Conservation (phyloP, 768 basidiomycete species). For the Tulasnella sp. region DNA sequence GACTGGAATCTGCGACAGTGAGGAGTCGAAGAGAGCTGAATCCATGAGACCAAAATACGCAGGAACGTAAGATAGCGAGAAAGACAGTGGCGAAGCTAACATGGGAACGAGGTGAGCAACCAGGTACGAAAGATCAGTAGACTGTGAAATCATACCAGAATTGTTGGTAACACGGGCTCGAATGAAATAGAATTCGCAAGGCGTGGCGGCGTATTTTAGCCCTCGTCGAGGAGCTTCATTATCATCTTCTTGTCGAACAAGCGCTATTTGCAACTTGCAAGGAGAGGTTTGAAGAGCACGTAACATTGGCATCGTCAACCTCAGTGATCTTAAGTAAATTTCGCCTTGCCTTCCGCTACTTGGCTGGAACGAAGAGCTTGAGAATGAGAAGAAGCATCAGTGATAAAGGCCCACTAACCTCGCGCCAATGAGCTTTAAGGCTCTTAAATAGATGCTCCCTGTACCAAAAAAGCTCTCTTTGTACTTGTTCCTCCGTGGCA, state of each 20-base stretch:
- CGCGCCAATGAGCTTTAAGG: slow-evolving; percentile 74
- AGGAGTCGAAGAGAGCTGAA: slow-evolving; percentile 67
- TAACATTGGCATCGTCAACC: slow-evolving; percentile 75
- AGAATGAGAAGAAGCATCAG: not conserved
- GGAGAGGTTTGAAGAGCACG: slow-evolving; percentile 68
- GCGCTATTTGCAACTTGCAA: slow-evolving; percentile 55
- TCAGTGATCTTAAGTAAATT: slow-evolving; percentile 71
- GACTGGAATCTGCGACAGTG: slow-evolving; percentile 56
- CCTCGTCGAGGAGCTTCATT: slow-evolving; percentile 37
- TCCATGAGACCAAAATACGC: slow-evolving; percentile 53
- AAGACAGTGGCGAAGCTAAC: slow-evolving; percentile 51
- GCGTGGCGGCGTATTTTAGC: slow-evolving; percentile 50
- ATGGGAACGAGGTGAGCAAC: slow-evolving; percentile 9
- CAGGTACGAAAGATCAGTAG: not conserved
- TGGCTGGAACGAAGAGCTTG: not conserved
- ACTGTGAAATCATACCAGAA: slow-evolving; percentile 51
- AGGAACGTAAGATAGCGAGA: slow-evolving; percentile 50
- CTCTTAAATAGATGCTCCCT: slow-evolving; percentile 76
- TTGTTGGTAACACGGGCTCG: slow-evolving; percentile 57
- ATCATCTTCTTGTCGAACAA: slow-evolving; percentile 41
- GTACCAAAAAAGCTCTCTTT: slow-evolving; percentile 93
- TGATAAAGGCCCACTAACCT: slow-evolving; percentile 50
- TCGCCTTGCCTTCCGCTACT: slow-evolving; percentile 82
- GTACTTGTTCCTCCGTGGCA: slow-evolving; percentile 53
- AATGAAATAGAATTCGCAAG: slow-evolving; percentile 64